phyloP scores from a whole-genome alignment of 306 rosid species.

The Erythrophleum fordii region DNA sequence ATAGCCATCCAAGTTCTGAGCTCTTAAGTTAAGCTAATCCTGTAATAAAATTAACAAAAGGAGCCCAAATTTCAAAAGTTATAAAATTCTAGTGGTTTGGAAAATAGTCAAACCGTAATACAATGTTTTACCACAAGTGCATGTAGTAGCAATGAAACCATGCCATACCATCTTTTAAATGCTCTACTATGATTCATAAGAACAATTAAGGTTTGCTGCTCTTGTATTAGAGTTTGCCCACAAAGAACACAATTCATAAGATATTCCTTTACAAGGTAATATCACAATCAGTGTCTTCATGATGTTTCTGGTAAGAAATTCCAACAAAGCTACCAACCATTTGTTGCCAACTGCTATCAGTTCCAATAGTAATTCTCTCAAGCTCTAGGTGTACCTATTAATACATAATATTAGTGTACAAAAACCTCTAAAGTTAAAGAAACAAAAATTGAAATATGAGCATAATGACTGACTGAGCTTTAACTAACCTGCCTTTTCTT shows the following conservation, averaged over 20 bases:
- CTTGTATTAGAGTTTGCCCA: constrained; percentile 46
- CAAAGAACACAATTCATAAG: constrained; percentile 18
- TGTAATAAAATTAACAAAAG: constrained; percentile 31
- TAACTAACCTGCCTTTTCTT: constrained; percentile 70
- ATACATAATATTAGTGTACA: neutral
- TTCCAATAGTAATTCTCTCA: constrained; percentile 56
- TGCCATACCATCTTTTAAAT: constrained; percentile 73
- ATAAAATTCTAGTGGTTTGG: neutral
- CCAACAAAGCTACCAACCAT: constrained; percentile 57
- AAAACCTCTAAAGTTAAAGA: constrained; percentile 3
- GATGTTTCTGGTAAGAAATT: neutral
- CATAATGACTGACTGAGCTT: neutral
- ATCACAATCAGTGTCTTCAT: constrained; percentile 32
- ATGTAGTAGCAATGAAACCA: constrained; percentile 10
- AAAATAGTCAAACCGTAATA: neutral
- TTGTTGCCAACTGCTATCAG: constrained; percentile 69
- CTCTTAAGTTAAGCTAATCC: constrained; percentile 73
- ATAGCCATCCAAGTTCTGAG: constrained; percentile 67
- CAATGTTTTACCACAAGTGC: neutral
- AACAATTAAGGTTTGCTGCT: constrained; percentile 61
- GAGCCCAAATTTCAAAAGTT: neutral
- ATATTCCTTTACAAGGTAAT: constrained; percentile 7
- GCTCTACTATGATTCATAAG: constrained; percentile 61
- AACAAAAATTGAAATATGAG: neutral
- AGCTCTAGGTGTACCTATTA: constrained; percentile 61